Evolutionary conservation across 2,329 filamentous ascomycete genomes (phyloP).

Genomic region (Zasmidium angulare): DNA sequence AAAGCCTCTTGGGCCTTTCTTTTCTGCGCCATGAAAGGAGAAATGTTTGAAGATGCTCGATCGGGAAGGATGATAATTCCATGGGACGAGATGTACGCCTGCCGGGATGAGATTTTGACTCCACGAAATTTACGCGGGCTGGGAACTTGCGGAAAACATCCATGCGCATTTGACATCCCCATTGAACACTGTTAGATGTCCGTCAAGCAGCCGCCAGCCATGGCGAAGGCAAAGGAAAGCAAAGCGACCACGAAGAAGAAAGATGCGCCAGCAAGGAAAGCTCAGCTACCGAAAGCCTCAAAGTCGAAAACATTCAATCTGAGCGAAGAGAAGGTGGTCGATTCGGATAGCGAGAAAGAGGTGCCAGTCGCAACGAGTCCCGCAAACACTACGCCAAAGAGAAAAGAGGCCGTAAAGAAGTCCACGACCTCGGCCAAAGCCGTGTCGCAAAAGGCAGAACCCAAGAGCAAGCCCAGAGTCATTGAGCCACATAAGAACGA

Average conservation of each 20-base stretch:
- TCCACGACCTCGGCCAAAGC: not conserved
- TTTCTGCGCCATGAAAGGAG: constrained; percentile 31
- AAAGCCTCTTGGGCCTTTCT: constrained; percentile 37
- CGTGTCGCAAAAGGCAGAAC: not conserved
- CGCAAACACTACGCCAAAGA: not conserved
- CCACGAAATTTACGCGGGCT: constrained; percentile 9
- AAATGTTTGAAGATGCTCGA: not conserved
- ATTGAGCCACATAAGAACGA: not conserved
- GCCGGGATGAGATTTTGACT: constrained; percentile 9
- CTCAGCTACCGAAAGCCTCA: constrained; percentile 8
- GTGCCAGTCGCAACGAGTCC: constrained; percentile 2
- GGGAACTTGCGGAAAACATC: not conserved
- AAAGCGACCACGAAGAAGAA: constrained; percentile 13
- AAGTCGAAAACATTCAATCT: constrained; percentile 15
- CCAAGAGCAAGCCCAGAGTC: constrained; percentile 9
- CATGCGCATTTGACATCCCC: not conserved
- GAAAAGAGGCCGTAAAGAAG: constrained; percentile 3
- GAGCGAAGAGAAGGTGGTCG: constrained; percentile 24
- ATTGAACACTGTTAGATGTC: constrained; percentile 1
- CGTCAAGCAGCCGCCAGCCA: constrained; percentile 6
- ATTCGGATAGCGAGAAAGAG: constrained; percentile 39
- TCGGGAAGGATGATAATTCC: not conserved
- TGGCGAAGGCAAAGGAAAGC: constrained; percentile 12
- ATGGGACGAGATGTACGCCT: not conserved
- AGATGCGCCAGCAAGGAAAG: constrained; percentile 23